Evolutionary conservation across 1,284 basidiomycete species (phyloP).

Genomic region (Prillingera fragicola): DNA sequence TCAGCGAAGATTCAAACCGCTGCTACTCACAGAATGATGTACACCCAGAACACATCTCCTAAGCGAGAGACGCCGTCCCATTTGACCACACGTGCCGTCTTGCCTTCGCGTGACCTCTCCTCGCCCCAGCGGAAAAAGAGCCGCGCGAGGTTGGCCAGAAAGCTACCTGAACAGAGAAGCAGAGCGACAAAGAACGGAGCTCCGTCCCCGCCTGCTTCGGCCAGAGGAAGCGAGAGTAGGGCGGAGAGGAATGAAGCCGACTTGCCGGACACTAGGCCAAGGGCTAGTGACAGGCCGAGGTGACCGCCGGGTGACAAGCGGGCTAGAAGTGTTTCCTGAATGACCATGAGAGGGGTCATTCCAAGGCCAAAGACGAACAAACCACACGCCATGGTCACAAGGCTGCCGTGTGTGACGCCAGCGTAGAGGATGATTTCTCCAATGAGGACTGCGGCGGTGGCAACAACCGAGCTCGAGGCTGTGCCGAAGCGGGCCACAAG

Average conservation of each 20-base stretch:
- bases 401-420: constrained; percentile 15
- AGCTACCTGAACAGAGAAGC: constrained; percentile 58
- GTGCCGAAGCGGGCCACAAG: constrained; percentile 57
- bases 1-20: not conserved
- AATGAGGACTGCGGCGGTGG: constrained; percentile 63
- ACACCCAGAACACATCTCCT: constrained; percentile 75
- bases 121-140: constrained; percentile 59
- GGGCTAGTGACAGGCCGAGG: constrained; percentile 68
- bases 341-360: constrained; percentile 63
- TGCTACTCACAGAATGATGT: constrained; percentile 41
- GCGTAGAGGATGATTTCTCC: constrained; percentile 50
- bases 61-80: constrained; percentile 47
- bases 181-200: constrained; percentile 71
- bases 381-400: constrained; percentile 25
- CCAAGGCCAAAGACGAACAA: constrained; percentile 70
- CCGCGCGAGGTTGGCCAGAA: constrained; percentile 63
- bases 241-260: constrained; percentile 68
- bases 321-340: constrained; percentile 54
- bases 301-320: constrained; percentile 64
- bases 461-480: constrained; percentile 56
- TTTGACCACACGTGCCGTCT: constrained; percentile 34
- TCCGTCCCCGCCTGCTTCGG: constrained; percentile 55
- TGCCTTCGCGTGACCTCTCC: constrained; percentile 58
- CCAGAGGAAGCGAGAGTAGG: constrained; percentile 53
- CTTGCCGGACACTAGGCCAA: constrained; percentile 72